Base-by-base conservation (phyloP, 2,329 filamentous ascomycete species). In the Colletotrichum graminicola region DNA sequence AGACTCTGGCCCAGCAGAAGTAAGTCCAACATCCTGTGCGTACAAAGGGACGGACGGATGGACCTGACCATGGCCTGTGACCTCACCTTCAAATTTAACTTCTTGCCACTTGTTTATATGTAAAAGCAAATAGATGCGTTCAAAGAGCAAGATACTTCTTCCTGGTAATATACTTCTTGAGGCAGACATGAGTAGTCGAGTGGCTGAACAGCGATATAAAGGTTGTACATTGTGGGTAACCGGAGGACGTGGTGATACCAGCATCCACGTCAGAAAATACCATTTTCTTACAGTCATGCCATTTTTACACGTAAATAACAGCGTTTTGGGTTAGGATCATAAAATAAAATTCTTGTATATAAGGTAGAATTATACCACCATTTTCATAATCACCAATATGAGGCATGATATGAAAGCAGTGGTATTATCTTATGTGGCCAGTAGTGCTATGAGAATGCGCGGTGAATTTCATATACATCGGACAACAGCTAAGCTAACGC, bases 1-100 rank as follows among this genome's bases (percentile, higher is more conserved):
- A 87, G 77, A 83, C 89, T 18, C 74, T 87, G 32, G 75, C 73
- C 3, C 60, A 39, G 47, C 75, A 76, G 47, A 39, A 61, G 26
- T 66, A 51, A 21, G 7, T 4, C 21, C 6, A 23, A 6, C n/a
- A 32, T 8, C 34, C 26, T 21, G 21, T n/a, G 23, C 10, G 2
- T 21, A n/a, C 12, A 18, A 23, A 23, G 6, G 23, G 11, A 26
- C 57, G 23, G 11, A 26, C 57, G 39, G 32, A 45, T 55, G 51
- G 66, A 68, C 16, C 8, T 0, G 21, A 43, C 7, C 21, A 32
- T 23, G 41, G n/a, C 6, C n/a, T 21, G 8, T 3, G 18, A 32
- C 8, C 34, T 32, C 16, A 49, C 32, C 21, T 10, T 16, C 5
- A 12, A 6, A 10, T 8, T 10, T 2, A 12, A 16, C 4, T 23